These are phyloP conservation scores for Oryza glumipatula DNA, from an alignment of 176 grass and related monocot species.

Conservation along the genomic window DNA sequence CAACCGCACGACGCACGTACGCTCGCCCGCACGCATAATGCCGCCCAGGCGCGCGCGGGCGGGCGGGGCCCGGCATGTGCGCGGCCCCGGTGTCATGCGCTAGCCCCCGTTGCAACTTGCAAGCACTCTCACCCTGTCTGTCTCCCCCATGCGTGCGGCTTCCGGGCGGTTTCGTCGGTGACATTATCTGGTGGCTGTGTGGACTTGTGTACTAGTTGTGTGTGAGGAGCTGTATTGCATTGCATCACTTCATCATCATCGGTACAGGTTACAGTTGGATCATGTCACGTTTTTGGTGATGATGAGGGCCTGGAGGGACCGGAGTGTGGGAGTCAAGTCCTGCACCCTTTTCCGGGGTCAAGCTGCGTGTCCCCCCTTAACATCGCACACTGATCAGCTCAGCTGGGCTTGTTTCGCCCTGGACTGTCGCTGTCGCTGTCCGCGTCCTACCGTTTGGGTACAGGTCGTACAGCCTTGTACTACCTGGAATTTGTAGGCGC, in stretches of 20 bases:
- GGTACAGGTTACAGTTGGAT: conserved; percentile 15
- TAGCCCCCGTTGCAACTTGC: neutral
- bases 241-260: neutral
- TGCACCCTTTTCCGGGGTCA: neutral
- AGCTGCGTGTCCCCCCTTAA: neutral
- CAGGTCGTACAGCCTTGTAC: neutral
- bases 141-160: neutral
- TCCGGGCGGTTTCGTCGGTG: conserved; percentile 37
- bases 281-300: conserved; percentile 10
- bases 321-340: neutral
- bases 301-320: neutral
- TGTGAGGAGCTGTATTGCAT: neutral
- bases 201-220: neutral
- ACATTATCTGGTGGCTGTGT: conserved; percentile 15
- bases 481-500: neutral
- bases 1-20: no score
- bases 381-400: no score
- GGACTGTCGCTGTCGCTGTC: neutral
- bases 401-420: neutral
- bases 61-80: conserved; percentile 22
- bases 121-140: neutral
- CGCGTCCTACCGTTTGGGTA: neutral
- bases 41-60: no score
- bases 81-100: neutral
- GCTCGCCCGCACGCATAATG: no score